phyloP scores from a whole-genome alignment of 2,329 filamentous ascomycete genomes.

The Bipolaris victoriae region DNA sequence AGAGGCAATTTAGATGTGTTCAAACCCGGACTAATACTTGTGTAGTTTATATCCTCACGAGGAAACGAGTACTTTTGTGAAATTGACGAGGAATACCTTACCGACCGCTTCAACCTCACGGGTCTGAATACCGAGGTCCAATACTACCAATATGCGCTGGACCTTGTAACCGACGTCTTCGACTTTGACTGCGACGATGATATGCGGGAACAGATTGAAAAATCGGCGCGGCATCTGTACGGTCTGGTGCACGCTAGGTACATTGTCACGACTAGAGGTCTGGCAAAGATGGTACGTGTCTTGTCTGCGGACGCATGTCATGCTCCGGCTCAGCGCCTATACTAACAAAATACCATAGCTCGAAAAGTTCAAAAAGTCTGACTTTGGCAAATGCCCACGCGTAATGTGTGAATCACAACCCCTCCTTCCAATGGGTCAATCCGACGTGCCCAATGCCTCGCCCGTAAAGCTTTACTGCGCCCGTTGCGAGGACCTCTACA shows the following conservation, averaged over 20 bases:
- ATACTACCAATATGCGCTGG: slow-evolving; percentile 98
- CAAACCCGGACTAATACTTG: slow-evolving; percentile 16
- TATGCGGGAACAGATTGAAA: slow-evolving; percentile 97
- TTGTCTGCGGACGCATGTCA: not conserved
- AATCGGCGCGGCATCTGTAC: slow-evolving; percentile 93
- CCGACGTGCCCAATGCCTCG: slow-evolving; percentile 84
- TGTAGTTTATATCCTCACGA: slow-evolving; percentile 92
- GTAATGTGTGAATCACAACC: slow-evolving; percentile 94
- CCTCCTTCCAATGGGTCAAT: slow-evolving; percentile 91
- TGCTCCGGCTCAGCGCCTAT: not conserved
- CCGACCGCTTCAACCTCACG: slow-evolving; percentile 96
- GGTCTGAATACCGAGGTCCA: slow-evolving; percentile 96
- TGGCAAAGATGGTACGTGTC: slow-evolving; percentile 85
- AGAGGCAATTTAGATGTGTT: not conserved
- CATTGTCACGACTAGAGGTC: slow-evolving; percentile 90
- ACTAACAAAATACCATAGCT: slow-evolving; percentile 64
- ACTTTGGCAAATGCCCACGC: slow-evolving; percentile 97
- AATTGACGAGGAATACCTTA: slow-evolving; percentile 98
- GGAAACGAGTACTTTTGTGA: slow-evolving; percentile 99
- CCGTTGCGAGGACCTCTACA: slow-evolving; percentile 97
- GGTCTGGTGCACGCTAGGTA: slow-evolving; percentile 95
- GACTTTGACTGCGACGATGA: slow-evolving; percentile 98
- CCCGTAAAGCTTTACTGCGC: slow-evolving; percentile 97
- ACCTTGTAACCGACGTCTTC: slow-evolving; percentile 97
- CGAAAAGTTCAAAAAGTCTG: slow-evolving; percentile 97